phyloP scores from a whole-genome alignment of 2,329 filamentous ascomycete species.

The Aspergillus melleus region DNA sequence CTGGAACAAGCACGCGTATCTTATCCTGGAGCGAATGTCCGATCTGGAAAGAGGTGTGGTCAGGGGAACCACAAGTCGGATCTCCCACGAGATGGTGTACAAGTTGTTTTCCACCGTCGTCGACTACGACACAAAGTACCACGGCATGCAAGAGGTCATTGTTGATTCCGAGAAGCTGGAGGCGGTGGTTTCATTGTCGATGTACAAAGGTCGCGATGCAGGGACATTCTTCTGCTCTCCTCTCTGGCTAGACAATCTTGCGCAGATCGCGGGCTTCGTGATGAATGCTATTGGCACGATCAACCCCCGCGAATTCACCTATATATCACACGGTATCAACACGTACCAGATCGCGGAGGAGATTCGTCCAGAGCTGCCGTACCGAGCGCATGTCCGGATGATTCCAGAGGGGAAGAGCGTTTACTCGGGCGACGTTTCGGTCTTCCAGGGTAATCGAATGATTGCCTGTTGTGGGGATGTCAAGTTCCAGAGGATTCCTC shows the following conservation, averaged over 20 bases:
- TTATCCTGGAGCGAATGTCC: slow-evolving; percentile 25
- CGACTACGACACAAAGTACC: slow-evolving; percentile 31
- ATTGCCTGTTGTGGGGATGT: slow-evolving; percentile 34
- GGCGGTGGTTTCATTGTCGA: slow-evolving; percentile 29
- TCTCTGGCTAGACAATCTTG: slow-evolving; percentile 37
- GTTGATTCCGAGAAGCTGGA: slow-evolving; percentile 30
- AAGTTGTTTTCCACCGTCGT: slow-evolving; percentile 30
- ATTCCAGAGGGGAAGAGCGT: slow-evolving; percentile 30
- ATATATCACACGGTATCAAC: slow-evolving; percentile 33
- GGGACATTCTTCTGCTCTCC: slow-evolving; percentile 30
- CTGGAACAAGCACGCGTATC: slow-evolving; percentile 22
- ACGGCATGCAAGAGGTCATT: slow-evolving; percentile 33
- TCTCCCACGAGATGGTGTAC: slow-evolving; percentile 38
- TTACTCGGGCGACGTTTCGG: slow-evolving; percentile 43
- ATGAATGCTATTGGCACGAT: slow-evolving; percentile 26
- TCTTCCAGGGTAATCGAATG: slow-evolving; percentile 35
- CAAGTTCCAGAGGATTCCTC: slow-evolving; percentile 36
- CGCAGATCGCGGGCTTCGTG: slow-evolving; percentile 36
- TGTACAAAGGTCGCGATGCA: slow-evolving; percentile 19
- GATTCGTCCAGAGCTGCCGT: slow-evolving; percentile 24
- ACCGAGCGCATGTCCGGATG: slow-evolving; percentile 35
- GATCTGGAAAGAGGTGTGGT: slow-evolving; percentile 25
- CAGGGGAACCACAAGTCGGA: slow-evolving; percentile 26
- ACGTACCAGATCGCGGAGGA: slow-evolving; percentile 26
- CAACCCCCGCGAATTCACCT: slow-evolving; percentile 29